Percentiles rank a stretch among this genome's conserved stretches.
phyloP scores from a whole-genome alignment of 73 alveolate species.

The Loxodes magnus region DNA sequence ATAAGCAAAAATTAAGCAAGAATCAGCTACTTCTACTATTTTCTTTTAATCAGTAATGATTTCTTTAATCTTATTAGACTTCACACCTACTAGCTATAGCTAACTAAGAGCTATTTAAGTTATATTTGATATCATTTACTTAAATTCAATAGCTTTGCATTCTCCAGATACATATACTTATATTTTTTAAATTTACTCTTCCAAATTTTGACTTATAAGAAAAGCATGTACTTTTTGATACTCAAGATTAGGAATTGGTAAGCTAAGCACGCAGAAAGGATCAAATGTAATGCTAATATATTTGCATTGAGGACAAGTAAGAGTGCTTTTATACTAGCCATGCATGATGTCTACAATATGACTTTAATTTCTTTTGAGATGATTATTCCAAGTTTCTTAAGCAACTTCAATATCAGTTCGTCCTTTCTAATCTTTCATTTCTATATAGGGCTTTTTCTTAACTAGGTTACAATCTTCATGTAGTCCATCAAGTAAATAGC shows the following conservation, averaged over 20 bases:
- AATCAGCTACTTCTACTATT: too few species aligned
- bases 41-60: too few species aligned
- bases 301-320: constrained; percentile 77
- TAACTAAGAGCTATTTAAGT: too few species aligned
- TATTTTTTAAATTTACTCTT: too few species aligned
- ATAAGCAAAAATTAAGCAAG: too few species aligned
- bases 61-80: too few species aligned
- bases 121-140: too few species aligned
- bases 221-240: too few species aligned
- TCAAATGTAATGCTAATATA: constrained; percentile 79
- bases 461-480: constrained; percentile 52
- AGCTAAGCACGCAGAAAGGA: constrained; percentile 78
- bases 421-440: constrained; percentile 40
- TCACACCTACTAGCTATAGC: too few species aligned
- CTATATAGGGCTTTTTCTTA: constrained; percentile 70
- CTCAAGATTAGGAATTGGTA: constrained; percentile 93
- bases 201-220: too few species aligned
- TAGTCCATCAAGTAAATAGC: not conserved
- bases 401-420: constrained; percentile 71
- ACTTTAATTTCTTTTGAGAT: constrained; percentile 78
- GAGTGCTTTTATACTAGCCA: constrained; percentile 86
- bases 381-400: constrained; percentile 72
- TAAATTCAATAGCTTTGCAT: too few species aligned
- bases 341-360: constrained; percentile 84
- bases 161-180: too few species aligned